A percentile compares a stretch with the other conserved stretches of the same genome.
These are phyloP conservation scores for Limtongozyma cylindracea DNA, from an alignment of 805 yeast species.

Conservation along the genomic window DNA sequence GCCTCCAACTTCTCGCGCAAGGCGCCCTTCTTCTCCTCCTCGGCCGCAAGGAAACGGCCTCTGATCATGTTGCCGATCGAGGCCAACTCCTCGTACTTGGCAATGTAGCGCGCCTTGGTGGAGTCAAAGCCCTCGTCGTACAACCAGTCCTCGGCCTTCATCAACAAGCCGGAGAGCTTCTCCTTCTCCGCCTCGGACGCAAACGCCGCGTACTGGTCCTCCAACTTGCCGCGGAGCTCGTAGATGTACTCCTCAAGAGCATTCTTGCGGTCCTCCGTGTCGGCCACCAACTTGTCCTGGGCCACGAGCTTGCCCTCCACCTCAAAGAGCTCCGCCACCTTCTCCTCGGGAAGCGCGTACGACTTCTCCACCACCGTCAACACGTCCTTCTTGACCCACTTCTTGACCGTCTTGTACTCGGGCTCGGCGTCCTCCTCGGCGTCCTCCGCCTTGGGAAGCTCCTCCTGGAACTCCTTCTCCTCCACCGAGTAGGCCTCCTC, in stretches of 20 bases:
- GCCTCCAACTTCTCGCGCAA: slow-evolving; percentile 73
- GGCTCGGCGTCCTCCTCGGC: slow-evolving; percentile 49
- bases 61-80: slow-evolving; percentile 82
- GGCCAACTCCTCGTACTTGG: slow-evolving; percentile 93
- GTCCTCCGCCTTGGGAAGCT: slow-evolving; percentile 30
- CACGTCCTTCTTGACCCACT: slow-evolving; percentile 77
- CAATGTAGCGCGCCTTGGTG: slow-evolving; percentile 88
- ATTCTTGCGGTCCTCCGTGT: slow-evolving; percentile 96
- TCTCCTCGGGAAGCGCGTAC: slow-evolving; percentile 29
- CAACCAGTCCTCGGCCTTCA: slow-evolving; percentile 92
- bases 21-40: slow-evolving; percentile 88
- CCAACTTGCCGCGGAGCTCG: slow-evolving; percentile 90
- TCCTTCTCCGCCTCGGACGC: slow-evolving; percentile 82
- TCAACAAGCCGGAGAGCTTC: slow-evolving; percentile 44
- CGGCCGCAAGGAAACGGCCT: slow-evolving; percentile 85
- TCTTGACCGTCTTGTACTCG: slow-evolving; percentile 73
- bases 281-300: slow-evolving; percentile 91
- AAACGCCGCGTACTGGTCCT: slow-evolving; percentile 69
- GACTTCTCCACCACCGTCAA: slow-evolving; percentile 35
- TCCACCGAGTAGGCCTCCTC: slow-evolving; percentile 91
- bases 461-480: slow-evolving; percentile 76
- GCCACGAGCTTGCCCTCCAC: slow-evolving; percentile 63
- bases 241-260: slow-evolving; percentile 96
- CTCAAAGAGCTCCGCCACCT: slow-evolving; percentile 43
- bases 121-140: slow-evolving; percentile 95